Percentiles rank a stretch among this genome's conserved stretches.
Conservation (phyloP, 495 filamentous ascomycete species). For the Penicillium odoratum region DNA sequence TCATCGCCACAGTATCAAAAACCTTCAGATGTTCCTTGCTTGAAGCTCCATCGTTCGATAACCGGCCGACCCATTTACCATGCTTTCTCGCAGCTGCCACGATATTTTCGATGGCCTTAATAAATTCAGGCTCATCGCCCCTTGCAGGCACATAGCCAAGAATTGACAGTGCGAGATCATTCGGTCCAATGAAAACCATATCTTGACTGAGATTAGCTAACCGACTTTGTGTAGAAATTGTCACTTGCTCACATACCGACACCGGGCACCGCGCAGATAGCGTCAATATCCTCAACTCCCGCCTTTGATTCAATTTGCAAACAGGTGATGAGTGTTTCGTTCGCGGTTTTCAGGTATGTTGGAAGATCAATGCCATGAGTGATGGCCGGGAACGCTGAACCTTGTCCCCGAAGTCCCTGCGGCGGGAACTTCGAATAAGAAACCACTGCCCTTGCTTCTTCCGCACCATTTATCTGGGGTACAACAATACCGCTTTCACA, state of each 20-base stretch:
- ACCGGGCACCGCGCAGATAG: conserved; percentile 23
- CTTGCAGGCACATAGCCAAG: conserved; percentile 30
- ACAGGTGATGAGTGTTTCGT: conserved; percentile 73
- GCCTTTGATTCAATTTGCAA: conserved; percentile 81
- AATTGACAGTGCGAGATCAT: conserved; percentile 28
- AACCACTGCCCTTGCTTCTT: too few species aligned
- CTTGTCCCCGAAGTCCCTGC: too few species aligned
- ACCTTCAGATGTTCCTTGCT: conserved; percentile 26
- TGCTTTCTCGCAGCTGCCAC: conserved; percentile 30
- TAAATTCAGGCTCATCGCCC: conserved; percentile 33
- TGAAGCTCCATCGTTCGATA: conserved; percentile 32
- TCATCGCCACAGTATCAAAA: conserved; percentile 39
- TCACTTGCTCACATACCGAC: conserved; percentile 14
- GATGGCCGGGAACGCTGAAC: conserved; percentile 20
- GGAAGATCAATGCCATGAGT: conserved; percentile 20
- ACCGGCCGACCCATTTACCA: conserved; percentile 35
- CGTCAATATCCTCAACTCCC: conserved; percentile 56
- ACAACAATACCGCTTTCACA: conserved; percentile 50
- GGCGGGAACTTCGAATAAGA: too few species aligned
- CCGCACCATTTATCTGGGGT: conserved; percentile 60
- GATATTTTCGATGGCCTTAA: conserved; percentile 33
- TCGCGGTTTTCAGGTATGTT: conserved; percentile 72
- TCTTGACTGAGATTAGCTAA: conserved; percentile 15
- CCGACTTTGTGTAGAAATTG: too few species aligned
- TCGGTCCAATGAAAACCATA: conserved; percentile 72